A percentile compares a stretch with the other conserved stretches of the same genome.
Conservation (phyloP, 768 basidiomycete species). For the Boletus insuetus region DNA sequence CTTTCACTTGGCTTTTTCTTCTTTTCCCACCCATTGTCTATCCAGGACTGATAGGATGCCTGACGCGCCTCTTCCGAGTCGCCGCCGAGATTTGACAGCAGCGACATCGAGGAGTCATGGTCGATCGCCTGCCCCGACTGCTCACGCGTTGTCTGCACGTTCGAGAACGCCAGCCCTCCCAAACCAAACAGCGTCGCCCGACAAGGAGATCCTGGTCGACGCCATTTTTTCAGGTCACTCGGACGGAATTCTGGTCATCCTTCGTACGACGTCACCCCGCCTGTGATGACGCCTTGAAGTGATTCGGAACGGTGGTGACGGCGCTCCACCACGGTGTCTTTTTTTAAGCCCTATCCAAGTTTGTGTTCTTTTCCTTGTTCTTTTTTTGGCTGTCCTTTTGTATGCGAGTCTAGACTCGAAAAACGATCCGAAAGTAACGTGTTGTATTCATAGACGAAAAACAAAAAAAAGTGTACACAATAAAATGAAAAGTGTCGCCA, state of each 20-base stretch:
- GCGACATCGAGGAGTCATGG: slow-evolving; percentile 11
- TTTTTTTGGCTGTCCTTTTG: background rate
- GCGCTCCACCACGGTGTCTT: no score
- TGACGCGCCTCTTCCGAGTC: slow-evolving; percentile 27
- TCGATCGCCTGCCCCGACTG: slow-evolving; percentile 2
- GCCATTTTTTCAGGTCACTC: slow-evolving; percentile 86
- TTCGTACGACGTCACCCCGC: slow-evolving; percentile 46
- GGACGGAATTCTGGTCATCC: slow-evolving; percentile 78
- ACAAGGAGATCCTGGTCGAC: slow-evolving; percentile 56
- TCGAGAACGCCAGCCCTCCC: slow-evolving; percentile 9
- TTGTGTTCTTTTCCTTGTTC: background rate
- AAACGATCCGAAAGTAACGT: background rate
- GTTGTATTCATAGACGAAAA: background rate
- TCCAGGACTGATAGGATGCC: slow-evolving; percentile 26
- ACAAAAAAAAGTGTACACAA: background rate
- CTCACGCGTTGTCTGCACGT: slow-evolving; percentile 1
- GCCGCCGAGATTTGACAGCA: slow-evolving; percentile 29
- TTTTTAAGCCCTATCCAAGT: background rate
- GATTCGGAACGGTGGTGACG: no score
- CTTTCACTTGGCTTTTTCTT: background rate
- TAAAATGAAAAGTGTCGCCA: background rate
- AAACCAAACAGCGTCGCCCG: background rate
- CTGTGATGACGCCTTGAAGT: background rate
- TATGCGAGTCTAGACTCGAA: background rate
- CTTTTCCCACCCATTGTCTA: background rate